Percentiles rank a stretch among this genome's conserved stretches.
These are phyloP conservation scores for Vairimorpha necatrix DNA, from an alignment of 371 early-diverging fungal species.

Conservation along the genomic window DNA sequence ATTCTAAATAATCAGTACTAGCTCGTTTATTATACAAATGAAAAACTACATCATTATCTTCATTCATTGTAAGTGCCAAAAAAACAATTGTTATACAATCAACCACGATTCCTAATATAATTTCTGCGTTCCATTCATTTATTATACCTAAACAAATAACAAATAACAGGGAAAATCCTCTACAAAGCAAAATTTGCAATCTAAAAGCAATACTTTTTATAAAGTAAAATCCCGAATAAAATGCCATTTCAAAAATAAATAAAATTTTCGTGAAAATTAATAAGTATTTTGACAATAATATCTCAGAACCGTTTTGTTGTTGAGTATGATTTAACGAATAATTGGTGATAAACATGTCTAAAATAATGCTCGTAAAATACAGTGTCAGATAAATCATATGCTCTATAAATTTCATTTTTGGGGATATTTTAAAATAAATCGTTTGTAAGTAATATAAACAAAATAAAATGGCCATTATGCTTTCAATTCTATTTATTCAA, in stretches of 20 bases:
- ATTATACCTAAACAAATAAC: background rate
- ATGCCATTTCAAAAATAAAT: background rate
- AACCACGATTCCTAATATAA: background rate
- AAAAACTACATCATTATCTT: background rate
- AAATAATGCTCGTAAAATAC: background rate
- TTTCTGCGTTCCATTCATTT: background rate
- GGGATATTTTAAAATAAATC: too few species aligned
- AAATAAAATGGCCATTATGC: too few species aligned
- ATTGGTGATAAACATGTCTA: background rate
- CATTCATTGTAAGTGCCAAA: background rate
- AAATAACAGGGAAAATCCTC: background rate
- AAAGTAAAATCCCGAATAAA: background rate
- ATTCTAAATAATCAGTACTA: background rate
- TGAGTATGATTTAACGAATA: background rate
- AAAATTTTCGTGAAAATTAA: background rate
- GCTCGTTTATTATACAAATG: background rate
- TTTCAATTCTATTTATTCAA: too few species aligned
- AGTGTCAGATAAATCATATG: background rate
- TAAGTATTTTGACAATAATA: background rate
- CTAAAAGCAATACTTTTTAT: background rate
- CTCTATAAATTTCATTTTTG: too few species aligned
- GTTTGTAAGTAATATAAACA: too few species aligned
- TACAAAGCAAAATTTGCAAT: background rate
- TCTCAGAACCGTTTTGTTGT: background rate
- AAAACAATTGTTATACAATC: background rate